Conservation (phyloP, 768 basidiomycete species). For the Hericium alpestre region DNA sequence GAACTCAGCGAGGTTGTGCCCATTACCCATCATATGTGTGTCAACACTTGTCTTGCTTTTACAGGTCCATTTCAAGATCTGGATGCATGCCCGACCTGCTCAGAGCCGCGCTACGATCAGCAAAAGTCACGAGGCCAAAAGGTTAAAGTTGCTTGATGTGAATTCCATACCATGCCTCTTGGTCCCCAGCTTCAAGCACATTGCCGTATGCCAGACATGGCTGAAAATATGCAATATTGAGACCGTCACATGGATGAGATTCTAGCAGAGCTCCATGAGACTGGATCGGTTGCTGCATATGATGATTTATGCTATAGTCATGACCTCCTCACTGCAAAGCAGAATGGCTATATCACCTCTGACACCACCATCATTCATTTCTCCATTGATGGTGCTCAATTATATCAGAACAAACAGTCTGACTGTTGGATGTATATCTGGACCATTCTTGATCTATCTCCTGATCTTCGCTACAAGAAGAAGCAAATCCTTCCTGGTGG, state of each 20-base stretch:
- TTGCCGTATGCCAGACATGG: background rate
- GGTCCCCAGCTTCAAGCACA: no score
- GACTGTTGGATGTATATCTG: slow-evolving; percentile 26
- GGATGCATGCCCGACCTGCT: slow-evolving; percentile 8
- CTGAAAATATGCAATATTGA: slow-evolving; percentile 9
- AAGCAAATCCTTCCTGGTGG: slow-evolving; percentile 20
- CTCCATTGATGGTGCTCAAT: slow-evolving; percentile 31
- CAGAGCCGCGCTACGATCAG: slow-evolving; percentile 6
- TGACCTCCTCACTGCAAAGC: slow-evolving; percentile 7
- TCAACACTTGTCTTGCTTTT: slow-evolving; percentile 12
- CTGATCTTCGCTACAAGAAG: slow-evolving; percentile 21
- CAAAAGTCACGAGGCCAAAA: background rate
- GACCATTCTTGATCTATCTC: slow-evolving; percentile 24
- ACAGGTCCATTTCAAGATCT: slow-evolving; percentile 11
- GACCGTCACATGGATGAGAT: background rate
- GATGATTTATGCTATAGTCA: slow-evolving; percentile 8
- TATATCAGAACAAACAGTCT: slow-evolving; percentile 26
- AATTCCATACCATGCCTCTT: slow-evolving; percentile 13
- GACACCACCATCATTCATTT: slow-evolving; percentile 24
- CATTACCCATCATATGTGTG: slow-evolving; percentile 4
- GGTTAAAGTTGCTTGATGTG: slow-evolving; percentile 3
- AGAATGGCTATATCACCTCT: slow-evolving; percentile 3
- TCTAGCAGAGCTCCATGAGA: background rate
- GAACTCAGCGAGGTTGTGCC: slow-evolving; percentile 3
- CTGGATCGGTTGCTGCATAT: background rate